Base-by-base conservation (phyloP, 2,329 filamentous ascomycete genomes). In the Ophiostoma perfectum region DNA sequence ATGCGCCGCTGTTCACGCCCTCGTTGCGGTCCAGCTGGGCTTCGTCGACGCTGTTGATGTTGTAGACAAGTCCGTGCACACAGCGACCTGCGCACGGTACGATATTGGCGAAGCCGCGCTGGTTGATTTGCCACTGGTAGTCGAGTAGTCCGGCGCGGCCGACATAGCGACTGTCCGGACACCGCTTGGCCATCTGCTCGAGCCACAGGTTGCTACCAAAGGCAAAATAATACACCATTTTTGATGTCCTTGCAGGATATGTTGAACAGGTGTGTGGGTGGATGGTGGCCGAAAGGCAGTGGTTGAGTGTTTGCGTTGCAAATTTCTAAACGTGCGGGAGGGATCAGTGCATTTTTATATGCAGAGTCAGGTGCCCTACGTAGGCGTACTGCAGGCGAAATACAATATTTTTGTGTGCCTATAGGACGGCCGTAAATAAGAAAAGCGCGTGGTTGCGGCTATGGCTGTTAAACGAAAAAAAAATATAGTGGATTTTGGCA, bases 171-270 rank as follows among this genome's bases (percentile, higher is more conserved):
- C 78, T 80, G 36, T 75, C 75, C 27, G 80, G 81, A 66, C 81
- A 82, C 69, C 80, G 76, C 27, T 72, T 71, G 70, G 77, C 77
- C 80, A 83, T 82, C 74, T 82, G 80, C 67, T 76, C 75, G 68
- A 80, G 74, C 71, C 77, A 78, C 62, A 82, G 75, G 72, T 82
- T 82, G 73, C 79, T 81, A 64, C 80, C 81, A 67, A 81, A 82
- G 47, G 80, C 81, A 70, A 82, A 82, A 73, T 82, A 82, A 69
- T 60, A 60, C 65, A 47, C 55, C 55, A 58, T 58, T 16, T 8
- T 38, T n/a, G n/a, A n/a, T n/a, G n/a, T n/a, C n/a, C n/a, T n/a
- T n/a, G n/a, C n/a, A n/a, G n/a, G 55, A 27, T 16, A 16, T 4
- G 45, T 55, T 55, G n/a, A 2, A 18, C 2, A 11, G 3, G 45